Evolutionary conservation across 2,329 filamentous ascomycete genomes (phyloP), one percentile per base, ranked within the genome.

Genomic region (Tolypocladium inflatum): DNA sequence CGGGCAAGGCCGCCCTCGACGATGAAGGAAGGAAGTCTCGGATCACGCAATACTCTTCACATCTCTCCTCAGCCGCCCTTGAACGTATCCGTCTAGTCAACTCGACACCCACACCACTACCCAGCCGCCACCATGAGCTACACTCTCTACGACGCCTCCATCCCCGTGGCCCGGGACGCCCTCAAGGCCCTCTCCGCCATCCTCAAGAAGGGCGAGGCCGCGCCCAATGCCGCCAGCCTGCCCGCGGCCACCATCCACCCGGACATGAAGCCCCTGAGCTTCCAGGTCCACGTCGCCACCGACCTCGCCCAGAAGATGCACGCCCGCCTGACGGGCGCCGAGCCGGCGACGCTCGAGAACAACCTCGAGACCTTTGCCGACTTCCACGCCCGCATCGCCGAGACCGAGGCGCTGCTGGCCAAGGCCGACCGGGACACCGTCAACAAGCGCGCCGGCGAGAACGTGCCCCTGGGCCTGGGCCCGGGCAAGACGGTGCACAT

Each of bases 181-280:
- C 62, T 77, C 48, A 64, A 64, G 55, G 62, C 69, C 37, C 67
- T 76, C 58, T 58, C 66, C 35, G 54, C 35, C 57, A 65, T 78
- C 62, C 66, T 78, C 58, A 66, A 67, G 38, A 73, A 74, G 67
- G 72, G 67, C 56, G 70, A 73, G 57, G 59, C 64, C 2, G 66
- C 68, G 41, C 63, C 73, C 62, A 66, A 67, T 30, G 65, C 67
- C 38, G 67, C 68, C 53, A 64, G 63, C 15, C 61, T 77, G 56
- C 59, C 70, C 55, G 58, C 64, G 4, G 68, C 71, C 38, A 68
- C 68, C 43, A 65, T 79, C 39, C 56, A 64, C 61, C 64, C 68
- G 3, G 75, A 78, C 69, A 79, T 79, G 77, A 68, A 72, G 10
- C 71, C 74, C 55, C 65, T 79, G 41, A 66, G 59, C 63, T 73